Evolutionary conservation across 768 basidiomycete genomes (phyloP).

Genomic region (Botryobasidium botryosum): DNA sequence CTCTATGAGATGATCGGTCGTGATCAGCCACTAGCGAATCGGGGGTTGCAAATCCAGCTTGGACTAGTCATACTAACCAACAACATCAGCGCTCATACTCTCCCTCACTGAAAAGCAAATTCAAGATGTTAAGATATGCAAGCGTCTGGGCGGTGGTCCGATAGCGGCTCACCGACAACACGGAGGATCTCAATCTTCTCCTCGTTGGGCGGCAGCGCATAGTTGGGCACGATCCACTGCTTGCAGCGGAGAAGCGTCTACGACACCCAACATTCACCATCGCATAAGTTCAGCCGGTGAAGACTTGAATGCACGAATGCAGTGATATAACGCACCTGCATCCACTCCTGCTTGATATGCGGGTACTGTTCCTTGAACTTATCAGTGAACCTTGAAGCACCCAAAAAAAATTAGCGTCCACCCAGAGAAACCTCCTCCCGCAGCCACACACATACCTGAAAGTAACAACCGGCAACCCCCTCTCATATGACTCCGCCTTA

Average conservation of each 20-base stretch:
- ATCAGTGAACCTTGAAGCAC: constrained; percentile 29
- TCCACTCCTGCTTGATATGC: constrained; percentile 39
- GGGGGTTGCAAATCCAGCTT: background rate
- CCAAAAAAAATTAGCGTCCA: background rate
- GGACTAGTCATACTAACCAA: too few species aligned
- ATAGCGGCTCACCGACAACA: constrained; percentile 29
- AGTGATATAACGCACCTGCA: constrained; percentile 22
- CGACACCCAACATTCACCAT: background rate
- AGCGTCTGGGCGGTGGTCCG: constrained; percentile 14
- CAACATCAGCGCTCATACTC: constrained; percentile 39
- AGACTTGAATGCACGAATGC: too few species aligned
- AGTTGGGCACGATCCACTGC: constrained; percentile 50
- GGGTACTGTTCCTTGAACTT: constrained; percentile 35
- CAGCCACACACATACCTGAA: constrained; percentile 22
- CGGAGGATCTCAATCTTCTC: constrained; percentile 41
- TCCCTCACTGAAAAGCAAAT: constrained; percentile 47
- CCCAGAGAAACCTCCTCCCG: background rate
- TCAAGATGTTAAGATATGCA: constrained; percentile 31
- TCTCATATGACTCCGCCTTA: constrained; percentile 25
- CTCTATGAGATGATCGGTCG: constrained; percentile 16
- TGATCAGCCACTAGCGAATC: background rate
- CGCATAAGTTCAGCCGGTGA: background rate
- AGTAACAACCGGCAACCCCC: constrained; percentile 36
- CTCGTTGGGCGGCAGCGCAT: constrained; percentile 34
- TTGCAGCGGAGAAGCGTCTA: constrained; percentile 21